Percentiles rank a stretch among this genome's conserved stretches.
These are phyloP conservation scores for Gnomoniopsis smithogilvyi DNA, from an alignment of 2,329 filamentous ascomycete species.

Conservation along the genomic window DNA sequence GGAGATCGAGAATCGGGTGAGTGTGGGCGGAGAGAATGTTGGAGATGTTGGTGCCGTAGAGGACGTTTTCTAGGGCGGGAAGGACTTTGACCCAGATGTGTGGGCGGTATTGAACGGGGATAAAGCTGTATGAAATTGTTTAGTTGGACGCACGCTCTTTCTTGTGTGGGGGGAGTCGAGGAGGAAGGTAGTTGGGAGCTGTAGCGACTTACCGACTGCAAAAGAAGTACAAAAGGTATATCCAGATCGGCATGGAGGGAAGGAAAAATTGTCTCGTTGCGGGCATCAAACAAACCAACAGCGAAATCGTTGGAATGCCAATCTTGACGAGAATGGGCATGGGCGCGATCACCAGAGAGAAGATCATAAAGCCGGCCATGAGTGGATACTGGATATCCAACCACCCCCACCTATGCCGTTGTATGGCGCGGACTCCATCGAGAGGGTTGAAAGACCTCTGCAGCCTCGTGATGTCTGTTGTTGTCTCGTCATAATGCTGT, in stretches of 20 bases:
- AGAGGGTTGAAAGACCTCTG: slow-evolving; percentile 79
- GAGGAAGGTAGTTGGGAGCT: background rate
- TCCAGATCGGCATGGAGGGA: slow-evolving; percentile 79
- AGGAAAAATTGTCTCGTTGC: slow-evolving; percentile 88
- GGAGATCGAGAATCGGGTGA: slow-evolving; percentile 75
- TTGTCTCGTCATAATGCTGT: slow-evolving; percentile 13
- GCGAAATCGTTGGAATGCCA: slow-evolving; percentile 62
- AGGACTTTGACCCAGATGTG: slow-evolving; percentile 95
- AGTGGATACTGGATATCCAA: slow-evolving; percentile 85
- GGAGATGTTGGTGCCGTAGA: slow-evolving; percentile 93
- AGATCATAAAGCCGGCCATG: slow-evolving; percentile 70
- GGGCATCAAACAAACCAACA: slow-evolving; percentile 73
- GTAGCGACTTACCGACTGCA: slow-evolving; percentile 71
- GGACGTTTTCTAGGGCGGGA: slow-evolving; percentile 90
- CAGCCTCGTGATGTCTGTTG: slow-evolving; percentile 61
- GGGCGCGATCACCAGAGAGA: slow-evolving; percentile 80
- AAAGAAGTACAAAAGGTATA: slow-evolving; percentile 89
- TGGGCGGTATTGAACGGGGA: slow-evolving; percentile 82
- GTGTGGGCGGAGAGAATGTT: slow-evolving; percentile 93
- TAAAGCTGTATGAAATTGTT: slow-evolving; percentile 61
- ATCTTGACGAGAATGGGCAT: slow-evolving; percentile 78
- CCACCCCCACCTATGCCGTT: slow-evolving; percentile 73
- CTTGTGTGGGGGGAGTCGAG: background rate
- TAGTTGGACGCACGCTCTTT: background rate
- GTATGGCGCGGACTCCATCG: slow-evolving; percentile 73